Conservation (phyloP, 106 monocot species). For the Chionographis japonica region DNA sequence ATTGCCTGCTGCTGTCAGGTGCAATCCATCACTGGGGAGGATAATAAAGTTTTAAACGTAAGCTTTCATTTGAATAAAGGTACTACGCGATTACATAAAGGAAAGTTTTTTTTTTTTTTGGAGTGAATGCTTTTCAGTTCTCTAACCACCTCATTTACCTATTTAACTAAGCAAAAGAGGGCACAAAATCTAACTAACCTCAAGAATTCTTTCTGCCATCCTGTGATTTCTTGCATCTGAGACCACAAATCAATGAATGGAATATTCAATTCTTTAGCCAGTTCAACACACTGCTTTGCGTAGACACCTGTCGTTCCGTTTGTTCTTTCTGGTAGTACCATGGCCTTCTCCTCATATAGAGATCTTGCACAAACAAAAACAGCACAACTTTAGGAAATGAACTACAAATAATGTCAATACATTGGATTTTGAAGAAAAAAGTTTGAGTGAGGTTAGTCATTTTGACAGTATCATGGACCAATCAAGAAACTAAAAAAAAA, state of each 20-base stretch:
- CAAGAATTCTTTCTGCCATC: constrained; percentile 76
- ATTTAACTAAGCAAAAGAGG: not conserved
- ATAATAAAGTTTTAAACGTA: too few relatives aligned
- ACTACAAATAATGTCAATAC: not conserved
- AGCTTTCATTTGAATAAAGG: not conserved
- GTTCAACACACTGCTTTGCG: constrained; percentile 61
- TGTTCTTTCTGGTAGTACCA: constrained; percentile 79
- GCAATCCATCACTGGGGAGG: constrained; percentile 68
- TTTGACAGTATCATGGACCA: too few relatives aligned
- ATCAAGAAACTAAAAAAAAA: too few relatives aligned
- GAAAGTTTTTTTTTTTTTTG: too few relatives aligned
- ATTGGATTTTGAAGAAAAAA: not conserved
- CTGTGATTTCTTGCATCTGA: constrained; percentile 68
- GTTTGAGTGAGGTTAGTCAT: too few relatives aligned
- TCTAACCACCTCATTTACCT: too few relatives aligned
- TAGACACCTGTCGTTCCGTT: constrained; percentile 77
- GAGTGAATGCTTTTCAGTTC: too few relatives aligned
- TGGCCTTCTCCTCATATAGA: constrained; percentile 77
- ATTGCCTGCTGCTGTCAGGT: constrained; percentile 87
- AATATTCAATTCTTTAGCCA: constrained; percentile 64
- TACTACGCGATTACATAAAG: not conserved
- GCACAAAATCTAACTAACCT: constrained; percentile 32
- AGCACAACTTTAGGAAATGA: not conserved
- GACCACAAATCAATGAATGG: constrained; percentile 76
- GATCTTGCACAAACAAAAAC: constrained; percentile 30